Evolutionary conservation across 2,329 filamentous ascomycete species (phyloP), one percentile per base, ranked within the genome.

Genomic region (Fusarium papillatum): DNA sequence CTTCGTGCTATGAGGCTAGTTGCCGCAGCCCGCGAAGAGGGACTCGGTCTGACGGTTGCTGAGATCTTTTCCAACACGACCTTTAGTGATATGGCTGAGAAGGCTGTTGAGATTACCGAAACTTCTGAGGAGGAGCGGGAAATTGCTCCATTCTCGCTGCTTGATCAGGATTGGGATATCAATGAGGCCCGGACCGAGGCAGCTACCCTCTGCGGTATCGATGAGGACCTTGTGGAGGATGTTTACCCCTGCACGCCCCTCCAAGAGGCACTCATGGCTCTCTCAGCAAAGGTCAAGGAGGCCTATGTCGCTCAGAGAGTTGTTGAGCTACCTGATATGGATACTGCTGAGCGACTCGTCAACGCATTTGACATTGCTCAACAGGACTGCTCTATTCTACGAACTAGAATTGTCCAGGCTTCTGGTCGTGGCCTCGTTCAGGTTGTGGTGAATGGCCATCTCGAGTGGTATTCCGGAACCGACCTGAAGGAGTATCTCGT

Each of bases 201-300:
- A 13, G 84, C 86, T 8, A 76, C 73, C n/a, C 80, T 87, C 9
- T 89, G 88, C 71, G 81, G 76, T 5, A 76, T 87, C 13, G 78
- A 81, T 2, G 68, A 80, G 9, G 72, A 79, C 2, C 61, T 64
- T 24, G 80, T 90, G 7, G 86, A 89, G 61, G 89, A 91, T 69
- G 79, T 89, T 0, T 91, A 90, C 66, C 89, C 89, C 2, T 90
- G 88, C 80, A 89, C 88, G 0, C 86, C 88, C 0, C 81, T 90
- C 2, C 89, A 91, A 70, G 88, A 90, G 76, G 88, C 86, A 2
- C 83, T 91, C 3, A 87, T 91, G 83, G 87, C 88, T 1, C 79
- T 91, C 8, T 88, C 89, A 4, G 84, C 85, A 69, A 89, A 88
- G 76, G 83, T 87, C 29, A 84, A 84, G 39, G 88, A 88, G 50